phyloP scores from a whole-genome alignment of 495 filamentous ascomycete genomes.

The Oleoguttula mirabilis region DNA sequence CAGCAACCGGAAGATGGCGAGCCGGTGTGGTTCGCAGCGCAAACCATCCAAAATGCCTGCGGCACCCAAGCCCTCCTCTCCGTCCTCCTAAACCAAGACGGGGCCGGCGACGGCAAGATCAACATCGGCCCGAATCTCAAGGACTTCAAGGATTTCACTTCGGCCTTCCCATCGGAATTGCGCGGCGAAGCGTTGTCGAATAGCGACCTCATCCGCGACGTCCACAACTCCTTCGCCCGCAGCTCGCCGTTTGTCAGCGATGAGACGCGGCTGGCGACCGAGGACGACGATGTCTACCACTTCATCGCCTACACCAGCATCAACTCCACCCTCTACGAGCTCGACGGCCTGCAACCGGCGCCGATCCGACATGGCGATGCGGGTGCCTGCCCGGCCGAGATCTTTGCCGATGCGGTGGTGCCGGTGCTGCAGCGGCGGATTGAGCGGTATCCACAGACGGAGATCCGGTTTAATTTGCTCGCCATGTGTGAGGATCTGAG shows the following conservation, averaged over 20 bases:
- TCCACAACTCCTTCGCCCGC: constrained; percentile 86
- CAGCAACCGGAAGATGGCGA: neutral
- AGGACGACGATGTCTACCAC: constrained; percentile 79
- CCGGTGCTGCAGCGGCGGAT: constrained; percentile 77
- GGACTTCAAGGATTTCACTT: constrained; percentile 86
- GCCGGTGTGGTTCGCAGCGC: constrained; percentile 82
- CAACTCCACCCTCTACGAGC: constrained; percentile 71
- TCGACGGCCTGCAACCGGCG: constrained; percentile 86
- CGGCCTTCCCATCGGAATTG: constrained; percentile 69
- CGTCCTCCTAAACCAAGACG: constrained; percentile 76
- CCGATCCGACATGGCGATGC: constrained; percentile 81
- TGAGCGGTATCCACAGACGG: constrained; percentile 67
- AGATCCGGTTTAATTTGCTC: constrained; percentile 93
- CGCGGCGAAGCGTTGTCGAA: constrained; percentile 57
- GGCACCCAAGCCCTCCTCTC: constrained; percentile 92
- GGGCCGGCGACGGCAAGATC: constrained; percentile 24
- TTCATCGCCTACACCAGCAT: constrained; percentile 92
- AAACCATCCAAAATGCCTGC: constrained; percentile 99
- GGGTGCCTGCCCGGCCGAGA: constrained; percentile 32
- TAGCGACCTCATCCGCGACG: constrained; percentile 71
- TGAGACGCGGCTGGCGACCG: constrained; percentile 54
- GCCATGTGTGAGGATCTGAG: constrained; percentile 80
- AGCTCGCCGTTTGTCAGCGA: constrained; percentile 75
- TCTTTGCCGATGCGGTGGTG: constrained; percentile 75
- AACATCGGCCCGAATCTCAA: constrained; percentile 50